phyloP scores from a whole-genome alignment of 345 rosid genomes.

The Linum lewisii region DNA sequence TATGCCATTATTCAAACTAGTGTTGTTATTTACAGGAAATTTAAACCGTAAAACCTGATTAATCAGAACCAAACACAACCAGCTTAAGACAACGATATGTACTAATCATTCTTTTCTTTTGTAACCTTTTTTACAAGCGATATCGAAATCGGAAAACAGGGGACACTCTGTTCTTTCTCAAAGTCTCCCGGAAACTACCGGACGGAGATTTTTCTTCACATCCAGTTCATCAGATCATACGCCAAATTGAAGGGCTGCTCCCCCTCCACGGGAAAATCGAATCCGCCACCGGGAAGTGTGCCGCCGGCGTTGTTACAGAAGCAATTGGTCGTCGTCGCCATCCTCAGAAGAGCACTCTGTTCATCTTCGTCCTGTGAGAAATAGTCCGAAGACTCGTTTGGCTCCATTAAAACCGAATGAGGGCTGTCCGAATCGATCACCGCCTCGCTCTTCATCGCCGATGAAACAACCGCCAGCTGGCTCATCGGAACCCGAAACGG shows the following conservation, averaged over 20 bases:
- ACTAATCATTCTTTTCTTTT: too few relatives aligned
- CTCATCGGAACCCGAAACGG: neutral
- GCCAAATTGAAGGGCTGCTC: neutral
- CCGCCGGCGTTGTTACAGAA: neutral
- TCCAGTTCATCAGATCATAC: neutral
- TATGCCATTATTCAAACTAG: too few relatives aligned
- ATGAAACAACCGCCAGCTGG: neutral
- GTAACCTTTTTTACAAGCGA: too few relatives aligned
- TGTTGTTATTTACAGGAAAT: too few relatives aligned
- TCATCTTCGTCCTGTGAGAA: slow-evolving; percentile 5
- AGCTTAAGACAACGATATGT: too few relatives aligned
- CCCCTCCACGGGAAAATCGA: neutral
- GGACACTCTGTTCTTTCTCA: neutral
- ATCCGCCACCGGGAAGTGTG: neutral
- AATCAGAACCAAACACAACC: too few relatives aligned
- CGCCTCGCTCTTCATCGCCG: neutral
- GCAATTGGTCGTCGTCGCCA: neutral
- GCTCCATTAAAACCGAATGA: neutral
- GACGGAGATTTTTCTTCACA: neutral
- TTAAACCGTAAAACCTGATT: too few relatives aligned
- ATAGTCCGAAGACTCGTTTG: neutral
- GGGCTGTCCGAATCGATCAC: neutral
- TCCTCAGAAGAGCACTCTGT: neutral
- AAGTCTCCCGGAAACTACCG: neutral
- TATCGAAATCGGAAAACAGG: neutral